These are phyloP conservation scores for Amanita subjunquillea DNA, from an alignment of 768 basidiomycete species.

Conservation along the genomic window DNA sequence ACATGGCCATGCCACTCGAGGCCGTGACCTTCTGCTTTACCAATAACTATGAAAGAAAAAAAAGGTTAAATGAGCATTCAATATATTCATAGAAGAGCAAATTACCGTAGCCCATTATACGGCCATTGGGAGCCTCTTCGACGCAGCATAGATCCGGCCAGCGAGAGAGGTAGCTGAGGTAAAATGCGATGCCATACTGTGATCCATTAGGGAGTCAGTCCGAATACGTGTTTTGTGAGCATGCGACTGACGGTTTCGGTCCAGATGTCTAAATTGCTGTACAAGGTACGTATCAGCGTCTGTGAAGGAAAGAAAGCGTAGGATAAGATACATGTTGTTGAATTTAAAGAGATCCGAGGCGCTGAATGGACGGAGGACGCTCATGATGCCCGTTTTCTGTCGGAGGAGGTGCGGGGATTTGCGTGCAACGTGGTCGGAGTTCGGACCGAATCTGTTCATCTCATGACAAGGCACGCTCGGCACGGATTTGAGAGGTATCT, in stretches of 20 bases:
- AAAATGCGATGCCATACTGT: conserved; percentile 84
- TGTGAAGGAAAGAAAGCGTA: background rate
- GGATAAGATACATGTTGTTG: conserved; percentile 67
- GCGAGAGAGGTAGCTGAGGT: conserved; percentile 76
- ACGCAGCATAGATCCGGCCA: conserved; percentile 91
- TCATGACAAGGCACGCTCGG: background rate
- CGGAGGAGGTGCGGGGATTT: background rate
- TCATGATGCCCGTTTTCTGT: conserved; percentile 45
- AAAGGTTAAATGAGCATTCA: background rate
- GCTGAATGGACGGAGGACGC: conserved; percentile 75
- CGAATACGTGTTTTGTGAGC: background rate
- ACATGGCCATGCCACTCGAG: conserved; percentile 90
- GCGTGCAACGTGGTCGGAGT: background rate
- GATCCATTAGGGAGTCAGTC: background rate
- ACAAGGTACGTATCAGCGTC: conserved; percentile 2
- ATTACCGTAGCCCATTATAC: conserved; percentile 91
- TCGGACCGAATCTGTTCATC: background rate
- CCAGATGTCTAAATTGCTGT: conserved; percentile 90
- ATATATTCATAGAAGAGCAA: background rate
- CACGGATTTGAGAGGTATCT: background rate
- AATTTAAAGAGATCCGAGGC: conserved; percentile 88
- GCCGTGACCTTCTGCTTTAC: conserved; percentile 78
- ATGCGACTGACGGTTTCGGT: conserved; percentile 77
- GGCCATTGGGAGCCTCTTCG: conserved; percentile 70
- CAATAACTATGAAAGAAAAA: conserved; percentile 52